Conservation (phyloP, 768 basidiomycete species). For the Tubosaeta brunneosetosa region DNA sequence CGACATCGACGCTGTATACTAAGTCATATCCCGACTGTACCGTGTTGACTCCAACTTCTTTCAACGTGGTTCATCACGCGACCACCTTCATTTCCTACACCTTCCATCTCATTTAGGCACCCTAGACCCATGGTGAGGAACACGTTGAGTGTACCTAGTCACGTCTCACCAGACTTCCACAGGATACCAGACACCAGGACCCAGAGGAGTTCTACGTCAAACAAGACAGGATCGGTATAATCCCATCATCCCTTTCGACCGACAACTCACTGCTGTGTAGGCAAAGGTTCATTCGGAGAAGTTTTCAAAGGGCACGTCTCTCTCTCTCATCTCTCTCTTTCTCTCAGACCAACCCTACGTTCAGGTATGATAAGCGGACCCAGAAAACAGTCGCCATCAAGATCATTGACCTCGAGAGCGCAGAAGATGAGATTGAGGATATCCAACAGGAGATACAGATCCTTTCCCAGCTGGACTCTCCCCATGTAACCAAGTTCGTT, state of each 20-base stretch:
- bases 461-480: slow-evolving; percentile 91
- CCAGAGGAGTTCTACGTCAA: slow-evolving; percentile 97
- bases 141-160: neutral
- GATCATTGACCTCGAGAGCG: slow-evolving; percentile 98
- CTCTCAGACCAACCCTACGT: slow-evolving; percentile 3
- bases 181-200: slow-evolving; percentile 76
- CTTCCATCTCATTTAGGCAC: neutral
- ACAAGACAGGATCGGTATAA: slow-evolving; percentile 92
- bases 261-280: slow-evolving; percentile 38
- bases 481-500: slow-evolving; percentile 90
- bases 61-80: slow-evolving; percentile 14
- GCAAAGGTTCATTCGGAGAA: slow-evolving; percentile 98
- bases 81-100: slow-evolving; percentile 1
- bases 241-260: slow-evolving; percentile 5
- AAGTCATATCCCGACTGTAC: neutral
- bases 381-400: slow-evolving; percentile 98
- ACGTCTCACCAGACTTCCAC: slow-evolving; percentile 10
- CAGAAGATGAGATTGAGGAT: slow-evolving; percentile 99
- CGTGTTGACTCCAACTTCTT: neutral
- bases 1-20: neutral
- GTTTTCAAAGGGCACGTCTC: slow-evolving; percentile 90
- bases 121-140: slow-evolving; percentile 19
- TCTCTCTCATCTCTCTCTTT: slow-evolving; percentile 7
- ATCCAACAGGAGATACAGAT: slow-evolving; percentile 99
- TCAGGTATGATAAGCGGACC: slow-evolving; percentile 90